These are phyloP conservation scores for Monosporascus sp. DNA, from an alignment of 2,329 filamentous ascomycete species.

Conservation along the genomic window DNA sequence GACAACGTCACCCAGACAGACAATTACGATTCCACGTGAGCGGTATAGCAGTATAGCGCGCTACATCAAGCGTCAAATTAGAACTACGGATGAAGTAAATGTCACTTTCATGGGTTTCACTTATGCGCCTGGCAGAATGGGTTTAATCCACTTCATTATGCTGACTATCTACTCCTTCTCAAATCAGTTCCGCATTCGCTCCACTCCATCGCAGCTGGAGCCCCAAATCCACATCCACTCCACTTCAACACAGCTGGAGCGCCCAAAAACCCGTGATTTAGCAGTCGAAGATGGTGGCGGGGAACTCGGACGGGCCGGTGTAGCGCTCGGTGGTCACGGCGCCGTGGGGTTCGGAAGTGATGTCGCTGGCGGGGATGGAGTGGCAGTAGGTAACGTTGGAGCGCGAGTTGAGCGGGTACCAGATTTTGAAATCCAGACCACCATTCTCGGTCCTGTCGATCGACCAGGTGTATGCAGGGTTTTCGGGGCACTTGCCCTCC, in stretches of 20 bases:
- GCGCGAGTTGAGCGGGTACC: conserved; percentile 10
- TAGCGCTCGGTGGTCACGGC: conserved; percentile 7
- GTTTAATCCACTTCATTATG: no score
- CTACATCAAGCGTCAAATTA: no score
- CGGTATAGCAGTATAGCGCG: no score
- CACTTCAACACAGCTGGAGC: background rate
- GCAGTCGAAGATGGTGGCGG: conserved; percentile 6
- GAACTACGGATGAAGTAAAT: no score
- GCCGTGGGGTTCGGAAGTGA: conserved; percentile 6
- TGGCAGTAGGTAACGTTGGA: conserved; percentile 13
- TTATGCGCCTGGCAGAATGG: no score
- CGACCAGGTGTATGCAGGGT: conserved; percentile 9
- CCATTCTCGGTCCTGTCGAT: conserved; percentile 3
- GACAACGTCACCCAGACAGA: no score
- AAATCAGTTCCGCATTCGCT: no score
- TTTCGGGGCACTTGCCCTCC: conserved; percentile 5
- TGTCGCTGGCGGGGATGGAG: conserved; percentile 5
- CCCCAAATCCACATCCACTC: background rate
- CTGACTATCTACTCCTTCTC: no score
- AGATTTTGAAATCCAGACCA: conserved; percentile 8
- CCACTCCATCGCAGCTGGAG: background rate
- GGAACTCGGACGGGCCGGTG: conserved; percentile 5
- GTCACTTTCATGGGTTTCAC: no score
- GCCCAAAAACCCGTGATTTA: background rate
- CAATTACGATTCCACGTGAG: no score